Base-by-base conservation (phyloP, 2,329 filamentous ascomycete genomes). In the Diaporthe eres region DNA sequence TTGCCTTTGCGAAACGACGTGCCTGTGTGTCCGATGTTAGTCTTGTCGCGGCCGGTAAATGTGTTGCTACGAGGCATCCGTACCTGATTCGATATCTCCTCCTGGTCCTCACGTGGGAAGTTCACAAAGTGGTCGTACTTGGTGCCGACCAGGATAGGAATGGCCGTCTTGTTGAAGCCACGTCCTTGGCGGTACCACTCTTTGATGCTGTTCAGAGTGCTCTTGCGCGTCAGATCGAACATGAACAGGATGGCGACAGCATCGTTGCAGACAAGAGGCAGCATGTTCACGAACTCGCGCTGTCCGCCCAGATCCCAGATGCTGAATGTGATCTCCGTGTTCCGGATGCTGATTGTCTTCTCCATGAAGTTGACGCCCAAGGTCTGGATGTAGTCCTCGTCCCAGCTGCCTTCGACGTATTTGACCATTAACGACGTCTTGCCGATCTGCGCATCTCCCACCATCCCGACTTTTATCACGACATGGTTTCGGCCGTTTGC, bases 91-190 rank as follows among this genome's bases (percentile, higher is more conserved):
- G 95, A 98, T 78, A 99, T 99, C 86, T 99, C 97, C 84, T 99
- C 97, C 84, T 99, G 97, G 82, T 99, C 97, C 83, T 98, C 96
- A 57, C 94, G 91, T 0, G 97, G 96, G 82, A 99, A 98, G 86
- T 98, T 99, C 85, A 99, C 96, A 87, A 99, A 99, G 83, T 98
- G 97, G 82, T 99, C 97, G 84, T 98, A 99, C 85, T 99, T 99
- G 49, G 97, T 99, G 76, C 97, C 97, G 25, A 99, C 95, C 34
- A 99, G 86, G 82, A 99, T 98, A 0, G 97, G 97, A 79, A 99
- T 99, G n/a, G 97, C 97, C 19, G 97, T 99, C 89, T 99, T 99
- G 90, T 99, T 99, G 89, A 99, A 99, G 34, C 97, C 97, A 78
- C 97, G 91, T 65, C 97, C 97, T 86, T 99, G 97, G 74, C 97